Evolutionary conservation across 148 eudicot species (phyloP).

Genomic region (Vaccinium vitisidaea): DNA sequence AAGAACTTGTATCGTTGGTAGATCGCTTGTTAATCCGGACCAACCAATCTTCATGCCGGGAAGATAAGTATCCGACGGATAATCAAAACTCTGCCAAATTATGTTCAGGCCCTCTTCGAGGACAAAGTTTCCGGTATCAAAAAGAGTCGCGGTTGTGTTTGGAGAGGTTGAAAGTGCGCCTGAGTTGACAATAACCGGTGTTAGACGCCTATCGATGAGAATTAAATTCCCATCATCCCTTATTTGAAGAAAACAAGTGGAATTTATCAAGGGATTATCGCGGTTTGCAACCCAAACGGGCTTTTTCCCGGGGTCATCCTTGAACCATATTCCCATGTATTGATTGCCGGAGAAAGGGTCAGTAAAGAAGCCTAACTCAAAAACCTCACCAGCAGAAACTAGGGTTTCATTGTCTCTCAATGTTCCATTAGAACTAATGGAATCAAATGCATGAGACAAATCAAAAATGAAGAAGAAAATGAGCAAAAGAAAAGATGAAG

Average conservation of each 20-base stretch:
- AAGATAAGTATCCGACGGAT: conserved; percentile 8
- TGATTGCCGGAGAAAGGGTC: not conserved
- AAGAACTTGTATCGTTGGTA: not conserved
- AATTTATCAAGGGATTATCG: not conserved
- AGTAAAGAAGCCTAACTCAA: conserved; percentile 8
- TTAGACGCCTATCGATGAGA: not conserved
- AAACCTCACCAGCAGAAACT: conserved; percentile 5
- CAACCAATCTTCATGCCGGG: conserved; percentile 13
- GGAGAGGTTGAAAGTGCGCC: not conserved
- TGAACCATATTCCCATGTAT: conserved; percentile 12
- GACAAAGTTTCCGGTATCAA: conserved; percentile 11
- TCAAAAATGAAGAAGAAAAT: not conserved
- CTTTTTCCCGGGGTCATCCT: not conserved
- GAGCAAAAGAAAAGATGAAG: not conserved
- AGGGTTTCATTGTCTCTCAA: conserved; percentile 8
- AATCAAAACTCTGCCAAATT: conserved; percentile 10
- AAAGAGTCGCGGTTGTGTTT: conserved; percentile 4
- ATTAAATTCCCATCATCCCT: not conserved
- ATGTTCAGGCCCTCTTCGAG: not conserved
- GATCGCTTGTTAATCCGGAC: not conserved
- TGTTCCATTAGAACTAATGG: not conserved
- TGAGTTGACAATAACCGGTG: not conserved
- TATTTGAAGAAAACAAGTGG: conserved; percentile 2
- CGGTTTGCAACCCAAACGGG: conserved; percentile 2
- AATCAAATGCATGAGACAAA: not conserved